These are phyloP conservation scores for Mycena chlorophos DNA, from an alignment of 768 basidiomycete species.

Conservation along the genomic window DNA sequence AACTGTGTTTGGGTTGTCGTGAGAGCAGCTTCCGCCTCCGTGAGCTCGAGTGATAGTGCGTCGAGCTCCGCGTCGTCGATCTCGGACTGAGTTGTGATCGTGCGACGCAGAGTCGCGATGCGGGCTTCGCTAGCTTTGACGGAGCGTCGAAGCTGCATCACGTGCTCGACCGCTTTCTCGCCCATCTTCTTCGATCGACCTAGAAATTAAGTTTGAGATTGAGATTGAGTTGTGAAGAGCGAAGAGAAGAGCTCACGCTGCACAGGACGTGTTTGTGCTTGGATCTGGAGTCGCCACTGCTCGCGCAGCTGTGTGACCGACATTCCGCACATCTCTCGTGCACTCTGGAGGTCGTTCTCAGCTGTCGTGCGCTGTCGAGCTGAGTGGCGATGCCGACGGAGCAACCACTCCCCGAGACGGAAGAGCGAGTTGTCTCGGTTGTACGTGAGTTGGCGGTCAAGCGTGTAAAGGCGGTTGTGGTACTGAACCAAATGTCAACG, in stretches of 20 bases:
- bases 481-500: not conserved
- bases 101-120: no score
- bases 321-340: slow-evolving; percentile 22
- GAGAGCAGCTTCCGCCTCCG: no score
- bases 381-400: slow-evolving; percentile 14
- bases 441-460: slow-evolving; percentile 25
- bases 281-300: slow-evolving; percentile 36
- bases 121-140: no score
- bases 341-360: slow-evolving; percentile 16
- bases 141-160: no score
- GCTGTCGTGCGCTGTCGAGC: slow-evolving; percentile 19
- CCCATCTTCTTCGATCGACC: no score
- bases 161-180: no score
- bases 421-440: slow-evolving; percentile 27
- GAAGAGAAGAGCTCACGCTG: not conserved
- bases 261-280: slow-evolving; percentile 24
- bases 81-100: no score
- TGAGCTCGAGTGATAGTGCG: no score
- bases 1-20: no score
- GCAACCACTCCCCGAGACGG: slow-evolving; percentile 36
- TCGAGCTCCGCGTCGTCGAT: no score
- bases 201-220: not conserved
- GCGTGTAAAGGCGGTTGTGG: slow-evolving; percentile 17
- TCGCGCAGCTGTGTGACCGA: slow-evolving; percentile 19
- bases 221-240: not conserved